Evolutionary conservation across 139 green algal species (phyloP).

Genomic region (Tetraselmis chui): DNA sequence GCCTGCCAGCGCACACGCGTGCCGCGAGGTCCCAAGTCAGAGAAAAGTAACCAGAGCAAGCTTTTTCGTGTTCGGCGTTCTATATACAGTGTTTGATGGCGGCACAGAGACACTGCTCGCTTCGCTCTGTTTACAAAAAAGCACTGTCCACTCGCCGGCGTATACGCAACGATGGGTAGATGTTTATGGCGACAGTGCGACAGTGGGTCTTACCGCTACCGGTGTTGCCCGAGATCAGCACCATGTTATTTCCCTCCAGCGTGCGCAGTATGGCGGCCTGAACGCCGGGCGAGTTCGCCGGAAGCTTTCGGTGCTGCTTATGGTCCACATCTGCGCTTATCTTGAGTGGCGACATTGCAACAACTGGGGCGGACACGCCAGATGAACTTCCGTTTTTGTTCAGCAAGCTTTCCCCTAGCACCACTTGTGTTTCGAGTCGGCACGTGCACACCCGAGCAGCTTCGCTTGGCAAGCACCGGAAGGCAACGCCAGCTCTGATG

Average conservation of each 20-base stretch:
- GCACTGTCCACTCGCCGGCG: background rate
- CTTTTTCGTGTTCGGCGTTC: background rate
- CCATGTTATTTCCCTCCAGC: background rate
- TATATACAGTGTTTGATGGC: background rate
- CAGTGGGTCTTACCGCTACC: background rate
- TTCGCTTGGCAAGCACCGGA: no score
- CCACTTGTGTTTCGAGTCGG: no score
- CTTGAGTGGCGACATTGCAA: no score
- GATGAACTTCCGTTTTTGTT: no score
- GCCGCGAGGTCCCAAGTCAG: background rate
- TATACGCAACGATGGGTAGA: background rate
- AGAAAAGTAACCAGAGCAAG: background rate
- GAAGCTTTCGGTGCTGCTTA: no score
- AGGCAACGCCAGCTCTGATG: no score
- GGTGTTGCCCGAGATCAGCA: background rate
- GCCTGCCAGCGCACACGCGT: constrained; percentile 3
- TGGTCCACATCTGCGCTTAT: no score
- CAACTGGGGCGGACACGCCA: no score
- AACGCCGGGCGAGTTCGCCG: no score
- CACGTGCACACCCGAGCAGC: no score
- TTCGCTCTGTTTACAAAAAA: background rate
- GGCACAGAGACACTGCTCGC: background rate
- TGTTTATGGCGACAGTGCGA: background rate
- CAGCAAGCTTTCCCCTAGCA: no score
- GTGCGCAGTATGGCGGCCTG: no score